Evolutionary conservation across 2,329 filamentous ascomycete genomes (phyloP), one percentile per base, ranked within the genome.

Genomic region (Akanthomyces uredinophilus): DNA sequence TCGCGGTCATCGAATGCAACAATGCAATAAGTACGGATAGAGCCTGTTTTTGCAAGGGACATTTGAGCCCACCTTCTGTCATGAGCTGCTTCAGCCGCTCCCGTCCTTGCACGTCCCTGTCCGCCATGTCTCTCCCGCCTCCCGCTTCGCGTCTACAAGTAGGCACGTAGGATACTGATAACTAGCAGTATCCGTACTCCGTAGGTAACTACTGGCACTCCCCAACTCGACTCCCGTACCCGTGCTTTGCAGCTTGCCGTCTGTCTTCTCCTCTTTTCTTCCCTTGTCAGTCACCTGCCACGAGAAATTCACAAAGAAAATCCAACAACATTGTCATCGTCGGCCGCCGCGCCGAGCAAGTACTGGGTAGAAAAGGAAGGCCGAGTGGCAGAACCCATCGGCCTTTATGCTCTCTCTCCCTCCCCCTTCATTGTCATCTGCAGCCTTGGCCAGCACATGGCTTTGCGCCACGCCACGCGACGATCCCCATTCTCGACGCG

Each of bases 391-490:
- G 37, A 39, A 35, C 32, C 32, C 32, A 8, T 35, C 11, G 13
- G 10, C 22, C 46, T 49, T 49, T 27, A 3, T 44, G 16, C 44
- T 27, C 24, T 29, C 13, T 13, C 37, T 39, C 37, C 14, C 37
- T 39, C 37, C 14, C 16, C 14, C 3, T 43, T 54, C 16, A 43
- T 20, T 18, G 24, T 29, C 37, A 24, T 35, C 37, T 43, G 27
- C 41, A 46, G 54, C 43, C 32, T 35, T 47, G 54, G 53, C 41
- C 16, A 43, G 32, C 27, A 10, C 24, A 20, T 44, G 24, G 53
- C 37, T 44, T 24, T 57, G 27, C 44, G 20, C 41, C 54, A 16
- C 55, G 44, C 55, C 55, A 58, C 44, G 35, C 55, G 44, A 58
- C 55, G 44, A 58, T 58, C 44, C 32, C 55, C 32, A 50, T 50